phyloP scores from a whole-genome alignment of 306 rosid genomes.

The Sindora glabra region DNA sequence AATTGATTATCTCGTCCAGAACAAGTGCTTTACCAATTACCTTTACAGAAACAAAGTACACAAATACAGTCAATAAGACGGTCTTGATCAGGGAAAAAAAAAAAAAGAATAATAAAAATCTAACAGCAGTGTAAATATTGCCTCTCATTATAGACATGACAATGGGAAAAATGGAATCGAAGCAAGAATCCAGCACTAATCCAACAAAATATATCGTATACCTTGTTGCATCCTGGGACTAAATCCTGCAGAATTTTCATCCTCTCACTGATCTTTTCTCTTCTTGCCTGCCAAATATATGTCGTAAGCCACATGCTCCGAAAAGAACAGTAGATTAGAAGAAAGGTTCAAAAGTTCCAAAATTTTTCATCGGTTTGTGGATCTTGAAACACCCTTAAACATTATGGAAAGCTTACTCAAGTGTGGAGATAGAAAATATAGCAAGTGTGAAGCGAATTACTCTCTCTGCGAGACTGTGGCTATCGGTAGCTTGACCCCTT shows the following conservation, averaged over 20 bases:
- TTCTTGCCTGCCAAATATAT: conserved; percentile 61
- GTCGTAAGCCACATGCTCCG: background rate
- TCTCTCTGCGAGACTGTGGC: conserved; percentile 92
- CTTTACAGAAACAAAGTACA: conserved; percentile 20
- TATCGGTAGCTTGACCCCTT: conserved; percentile 99
- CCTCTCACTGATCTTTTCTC: conserved; percentile 91
- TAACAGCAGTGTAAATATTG: too few relatives aligned
- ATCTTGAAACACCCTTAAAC: background rate
- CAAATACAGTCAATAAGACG: background rate
- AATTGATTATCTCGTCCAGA: conserved; percentile 91
- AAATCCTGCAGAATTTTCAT: conserved; percentile 89
- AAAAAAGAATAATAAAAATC: too few relatives aligned
- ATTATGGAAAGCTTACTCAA: background rate
- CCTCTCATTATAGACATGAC: background rate
- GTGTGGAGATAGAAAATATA: conserved; percentile 11
- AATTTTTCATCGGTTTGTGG: background rate
- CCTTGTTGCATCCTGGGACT: conserved; percentile 97
- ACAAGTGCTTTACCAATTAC: conserved; percentile 91
- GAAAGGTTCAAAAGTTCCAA: background rate
- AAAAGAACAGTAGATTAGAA: background rate
- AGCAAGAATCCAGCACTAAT: background rate
- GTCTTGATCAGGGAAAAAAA: too few relatives aligned
- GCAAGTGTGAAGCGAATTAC: conserved; percentile 28
- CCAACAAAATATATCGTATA: conserved; percentile 12
- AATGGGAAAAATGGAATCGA: background rate